These are phyloP conservation scores for Penicillium sp. DNA, from an alignment of 2,329 filamentous ascomycete genomes.

Conservation along the genomic window DNA sequence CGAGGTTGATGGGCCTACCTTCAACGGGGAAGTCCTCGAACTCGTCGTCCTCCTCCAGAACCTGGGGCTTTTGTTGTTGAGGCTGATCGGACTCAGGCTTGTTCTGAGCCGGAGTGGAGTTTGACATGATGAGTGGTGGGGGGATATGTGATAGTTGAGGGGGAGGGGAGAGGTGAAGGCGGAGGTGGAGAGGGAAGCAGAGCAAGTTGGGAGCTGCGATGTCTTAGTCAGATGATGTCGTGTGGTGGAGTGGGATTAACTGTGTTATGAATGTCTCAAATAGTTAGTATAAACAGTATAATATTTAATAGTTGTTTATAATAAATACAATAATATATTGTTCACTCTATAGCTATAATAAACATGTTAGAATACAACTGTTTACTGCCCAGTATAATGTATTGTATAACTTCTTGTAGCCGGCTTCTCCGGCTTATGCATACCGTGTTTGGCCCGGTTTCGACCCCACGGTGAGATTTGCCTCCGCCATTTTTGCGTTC, in stretches of 20 bases:
- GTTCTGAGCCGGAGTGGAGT: constrained; percentile 37
- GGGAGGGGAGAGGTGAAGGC: not conserved
- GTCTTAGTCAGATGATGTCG: constrained; percentile 2
- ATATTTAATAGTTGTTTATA: not conserved
- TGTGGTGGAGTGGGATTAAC: too few relatives aligned
- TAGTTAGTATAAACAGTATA: too few relatives aligned
- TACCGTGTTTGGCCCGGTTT: not conserved
- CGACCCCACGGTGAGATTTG: constrained; percentile 5
- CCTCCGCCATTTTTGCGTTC: not conserved
- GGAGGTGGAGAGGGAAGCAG: constrained; percentile 3
- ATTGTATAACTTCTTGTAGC: too few relatives aligned
- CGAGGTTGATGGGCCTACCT: too few relatives aligned
- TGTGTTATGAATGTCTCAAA: too few relatives aligned
- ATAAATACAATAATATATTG: too few relatives aligned
- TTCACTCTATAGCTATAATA: too few relatives aligned
- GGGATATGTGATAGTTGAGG: not conserved
- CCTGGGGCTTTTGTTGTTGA: constrained; percentile 66
- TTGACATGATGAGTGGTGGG: constrained; percentile 51
- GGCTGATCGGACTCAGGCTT: constrained; percentile 50
- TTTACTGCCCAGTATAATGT: too few relatives aligned
- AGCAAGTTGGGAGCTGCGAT: constrained; percentile 6
- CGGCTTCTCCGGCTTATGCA: not conserved
- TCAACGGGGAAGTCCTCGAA: constrained; percentile 99
- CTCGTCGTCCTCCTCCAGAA: constrained; percentile 95
- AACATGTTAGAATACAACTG: too few relatives aligned